phyloP scores from a whole-genome alignment of 306 rosid species.

The Castanea crenata region DNA sequence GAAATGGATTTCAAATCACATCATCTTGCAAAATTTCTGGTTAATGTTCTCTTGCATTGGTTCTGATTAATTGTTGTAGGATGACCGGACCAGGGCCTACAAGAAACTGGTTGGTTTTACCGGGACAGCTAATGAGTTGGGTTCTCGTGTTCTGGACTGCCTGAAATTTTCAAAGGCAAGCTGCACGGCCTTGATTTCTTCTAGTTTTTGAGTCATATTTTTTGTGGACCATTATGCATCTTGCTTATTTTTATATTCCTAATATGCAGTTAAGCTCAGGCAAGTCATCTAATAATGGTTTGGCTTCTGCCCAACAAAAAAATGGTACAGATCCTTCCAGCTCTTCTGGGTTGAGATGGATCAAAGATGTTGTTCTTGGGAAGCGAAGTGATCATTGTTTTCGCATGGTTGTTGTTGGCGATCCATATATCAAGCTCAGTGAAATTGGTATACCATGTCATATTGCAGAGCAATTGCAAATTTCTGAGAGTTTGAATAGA shows the following conservation, averaged over 20 bases:
- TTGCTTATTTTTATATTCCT: slow-evolving; percentile 35
- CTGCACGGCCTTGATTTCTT: slow-evolving; percentile 5
- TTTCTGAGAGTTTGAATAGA: slow-evolving; percentile 63
- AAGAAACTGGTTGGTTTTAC: slow-evolving; percentile 79
- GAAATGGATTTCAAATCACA: slow-evolving; percentile 11
- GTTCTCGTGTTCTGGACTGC: slow-evolving; percentile 75
- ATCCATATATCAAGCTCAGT: slow-evolving; percentile 72
- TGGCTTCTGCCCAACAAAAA: slow-evolving; percentile 44
- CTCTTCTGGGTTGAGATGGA: slow-evolving; percentile 88
- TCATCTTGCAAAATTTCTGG: neutral
- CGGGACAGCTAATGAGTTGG: slow-evolving; percentile 73
- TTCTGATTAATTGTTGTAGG: slow-evolving; percentile 52
- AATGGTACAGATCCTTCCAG: slow-evolving; percentile 62
- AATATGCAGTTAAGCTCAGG: slow-evolving; percentile 76
- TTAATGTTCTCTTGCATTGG: slow-evolving; percentile 23
- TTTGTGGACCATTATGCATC: slow-evolving; percentile 5
- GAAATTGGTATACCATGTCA: slow-evolving; percentile 84
- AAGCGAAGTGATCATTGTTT: slow-evolving; percentile 82
- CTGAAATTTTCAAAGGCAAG: slow-evolving; percentile 86
- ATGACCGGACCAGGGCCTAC: slow-evolving; percentile 69
- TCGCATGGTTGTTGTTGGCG: slow-evolving; percentile 86
- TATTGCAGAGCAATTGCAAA: slow-evolving; percentile 73
- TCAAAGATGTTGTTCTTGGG: slow-evolving; percentile 92
- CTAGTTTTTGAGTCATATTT: slow-evolving; percentile 14
- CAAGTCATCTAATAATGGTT: slow-evolving; percentile 42